A percentile compares a stretch with the other conserved stretches of the same genome.
These are phyloP conservation scores for Cladophialophora exuberans DNA, from an alignment of 2,329 filamentous ascomycete genomes.

Conservation along the genomic window DNA sequence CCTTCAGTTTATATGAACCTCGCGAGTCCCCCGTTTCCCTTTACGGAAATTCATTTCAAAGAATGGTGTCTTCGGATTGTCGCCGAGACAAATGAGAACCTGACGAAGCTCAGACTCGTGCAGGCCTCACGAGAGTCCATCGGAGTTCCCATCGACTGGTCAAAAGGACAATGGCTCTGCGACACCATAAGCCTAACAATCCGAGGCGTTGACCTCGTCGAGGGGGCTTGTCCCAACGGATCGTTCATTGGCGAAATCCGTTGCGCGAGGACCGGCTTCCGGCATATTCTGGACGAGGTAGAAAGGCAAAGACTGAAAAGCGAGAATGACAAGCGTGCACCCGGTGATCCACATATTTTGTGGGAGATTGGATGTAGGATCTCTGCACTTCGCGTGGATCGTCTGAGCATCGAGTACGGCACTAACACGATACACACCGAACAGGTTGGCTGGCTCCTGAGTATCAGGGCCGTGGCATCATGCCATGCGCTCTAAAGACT, in stretches of 20 bases:
- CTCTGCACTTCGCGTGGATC: neutral
- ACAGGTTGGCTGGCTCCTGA: constrained; percentile 31
- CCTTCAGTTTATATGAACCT: constrained; percentile 33
- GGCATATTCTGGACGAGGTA: constrained; percentile 29
- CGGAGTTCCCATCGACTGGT: neutral
- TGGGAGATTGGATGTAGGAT: constrained; percentile 29
- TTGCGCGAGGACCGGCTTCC: constrained; percentile 34
- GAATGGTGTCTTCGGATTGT: constrained; percentile 21
- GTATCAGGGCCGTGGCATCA: constrained; percentile 38
- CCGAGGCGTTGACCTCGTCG: constrained; percentile 13
- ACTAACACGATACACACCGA: neutral
- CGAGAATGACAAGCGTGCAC: constrained; percentile 29
- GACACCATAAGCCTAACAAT: constrained; percentile 10
- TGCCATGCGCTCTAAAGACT: constrained; percentile 33
- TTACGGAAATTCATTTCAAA: constrained; percentile 30
- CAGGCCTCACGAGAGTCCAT: neutral
- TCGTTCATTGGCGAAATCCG: constrained; percentile 34
- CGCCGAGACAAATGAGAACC: constrained; percentile 24
- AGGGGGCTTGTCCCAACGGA: constrained; percentile 1
- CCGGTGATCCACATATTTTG: constrained; percentile 34
- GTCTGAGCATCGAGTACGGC: neutral
- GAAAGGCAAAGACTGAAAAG: constrained; percentile 26
- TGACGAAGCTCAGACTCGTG: constrained; percentile 2
- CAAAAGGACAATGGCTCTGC: constrained; percentile 9
- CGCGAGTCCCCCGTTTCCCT: constrained; percentile 35